Percentiles rank a stretch among this genome's conserved stretches.
These are phyloP conservation scores for Xylariaceae sp. DNA, from an alignment of 2,329 filamentous ascomycete genomes.

Conservation along the genomic window DNA sequence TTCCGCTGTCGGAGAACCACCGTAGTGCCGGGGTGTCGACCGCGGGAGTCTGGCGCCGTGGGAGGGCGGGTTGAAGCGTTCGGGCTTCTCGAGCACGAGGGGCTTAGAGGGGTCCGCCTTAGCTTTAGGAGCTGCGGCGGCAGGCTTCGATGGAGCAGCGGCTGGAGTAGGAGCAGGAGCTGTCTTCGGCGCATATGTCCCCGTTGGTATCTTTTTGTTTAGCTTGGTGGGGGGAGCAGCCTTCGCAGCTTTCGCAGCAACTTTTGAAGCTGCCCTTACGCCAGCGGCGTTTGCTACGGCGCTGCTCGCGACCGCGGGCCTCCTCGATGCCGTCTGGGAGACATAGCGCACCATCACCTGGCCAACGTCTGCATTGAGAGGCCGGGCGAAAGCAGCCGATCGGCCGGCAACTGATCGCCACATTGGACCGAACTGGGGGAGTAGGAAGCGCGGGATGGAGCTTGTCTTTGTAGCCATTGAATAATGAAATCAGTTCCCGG, in stretches of 20 bases:
- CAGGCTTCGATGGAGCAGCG: constrained; percentile 3
- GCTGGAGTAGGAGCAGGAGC: no score
- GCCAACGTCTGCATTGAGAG: constrained; percentile 26
- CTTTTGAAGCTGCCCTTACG: constrained; percentile 16
- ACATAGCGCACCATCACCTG: constrained; percentile 34
- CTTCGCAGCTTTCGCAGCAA: constrained; percentile 20
- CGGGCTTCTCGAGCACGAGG: constrained; percentile 75
- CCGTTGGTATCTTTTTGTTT: constrained; percentile 8
- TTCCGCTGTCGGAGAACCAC: constrained; percentile 60
- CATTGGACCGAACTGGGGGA: constrained; percentile 55
- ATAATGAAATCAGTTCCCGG: not conserved
- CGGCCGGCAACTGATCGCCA: constrained; percentile 42
- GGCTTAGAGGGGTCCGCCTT: constrained; percentile 44
- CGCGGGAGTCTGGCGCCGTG: constrained; percentile 65
- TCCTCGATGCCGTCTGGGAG: constrained; percentile 31
- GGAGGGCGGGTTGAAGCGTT: constrained; percentile 86
- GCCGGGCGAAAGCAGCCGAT: constrained; percentile 26
- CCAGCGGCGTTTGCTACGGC: constrained; percentile 5
- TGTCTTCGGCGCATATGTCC: no score
- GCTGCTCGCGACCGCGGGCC: constrained; percentile 26
- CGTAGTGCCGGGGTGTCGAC: constrained; percentile 61
- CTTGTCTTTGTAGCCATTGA: constrained; percentile 44
- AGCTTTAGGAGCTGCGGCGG: constrained; percentile 11
- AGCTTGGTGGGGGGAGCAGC: constrained; percentile 26
- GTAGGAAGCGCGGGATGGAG: constrained; percentile 61